Percentiles rank a stretch among this genome's conserved stretches.
Conservation (phyloP, 441 rosid genomes). For the Pelargonium myrrhifolium region DNA sequence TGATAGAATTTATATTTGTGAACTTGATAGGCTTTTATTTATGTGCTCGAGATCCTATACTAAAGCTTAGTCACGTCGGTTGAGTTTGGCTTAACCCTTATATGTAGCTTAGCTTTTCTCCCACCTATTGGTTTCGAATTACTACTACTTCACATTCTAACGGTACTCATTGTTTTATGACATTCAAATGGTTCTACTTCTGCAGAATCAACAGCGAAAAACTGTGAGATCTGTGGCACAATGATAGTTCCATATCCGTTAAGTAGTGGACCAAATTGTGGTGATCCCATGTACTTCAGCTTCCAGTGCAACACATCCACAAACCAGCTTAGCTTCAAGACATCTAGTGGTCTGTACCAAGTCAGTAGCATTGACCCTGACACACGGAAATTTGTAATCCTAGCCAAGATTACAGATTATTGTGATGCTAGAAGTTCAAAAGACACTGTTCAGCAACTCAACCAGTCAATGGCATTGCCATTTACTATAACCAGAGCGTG, state of each 20-base stretch:
- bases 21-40: background rate
- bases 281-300: constrained; percentile 40
- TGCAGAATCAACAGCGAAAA: constrained; percentile 39
- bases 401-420: constrained; percentile 20
- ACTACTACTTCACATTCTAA: background rate
- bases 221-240: constrained; percentile 44
- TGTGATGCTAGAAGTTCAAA: constrained; percentile 28
- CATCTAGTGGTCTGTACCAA: constrained; percentile 24
- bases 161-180: background rate
- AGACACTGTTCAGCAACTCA: constrained; percentile 20
- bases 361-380: constrained; percentile 35
- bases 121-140: background rate
- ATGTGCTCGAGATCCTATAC: background rate
- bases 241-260: constrained; percentile 56
- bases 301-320: constrained; percentile 42
- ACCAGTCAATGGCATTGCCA: constrained; percentile 25
- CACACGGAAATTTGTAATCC: constrained; percentile 32
- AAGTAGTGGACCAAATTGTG: constrained; percentile 50
- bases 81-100: background rate
- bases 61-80: background rate
- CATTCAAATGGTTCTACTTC: constrained; percentile 1
- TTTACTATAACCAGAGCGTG: constrained; percentile 35
- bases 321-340: constrained; percentile 39
- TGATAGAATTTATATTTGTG: background rate
- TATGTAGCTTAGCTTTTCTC: background rate